Conservation (phyloP, 169 alveolate genomes). For the Plasmodium fragile region DNA sequence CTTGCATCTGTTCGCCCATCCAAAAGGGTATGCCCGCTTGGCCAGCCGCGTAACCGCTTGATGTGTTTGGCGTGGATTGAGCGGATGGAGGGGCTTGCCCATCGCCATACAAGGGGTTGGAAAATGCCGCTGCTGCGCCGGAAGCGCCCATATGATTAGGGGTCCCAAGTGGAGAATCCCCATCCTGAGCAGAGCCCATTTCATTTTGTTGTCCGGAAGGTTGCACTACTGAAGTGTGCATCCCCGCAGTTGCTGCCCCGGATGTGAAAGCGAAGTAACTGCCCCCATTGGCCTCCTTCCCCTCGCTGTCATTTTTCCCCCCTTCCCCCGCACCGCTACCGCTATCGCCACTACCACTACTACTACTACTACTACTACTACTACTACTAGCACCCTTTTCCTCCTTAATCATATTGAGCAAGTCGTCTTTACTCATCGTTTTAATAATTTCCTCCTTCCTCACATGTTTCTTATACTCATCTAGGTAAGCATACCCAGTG, state of each 20-base stretch:
- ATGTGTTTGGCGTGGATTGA: neutral
- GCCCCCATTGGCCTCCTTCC: neutral
- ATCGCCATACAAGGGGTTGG: neutral
- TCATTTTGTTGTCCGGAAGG: neutral
- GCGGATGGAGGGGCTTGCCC: neutral
- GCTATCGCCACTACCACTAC: too few relatives aligned
- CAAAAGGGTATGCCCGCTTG: neutral
- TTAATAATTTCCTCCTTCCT: slow-evolving; percentile 31
- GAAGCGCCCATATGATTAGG: neutral
- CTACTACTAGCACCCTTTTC: too few relatives aligned
- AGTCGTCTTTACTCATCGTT: slow-evolving; percentile 21
- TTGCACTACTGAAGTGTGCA: neutral
- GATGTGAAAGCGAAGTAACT: neutral
- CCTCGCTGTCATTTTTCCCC: neutral
- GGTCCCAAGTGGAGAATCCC: neutral
- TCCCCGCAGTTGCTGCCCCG: neutral
- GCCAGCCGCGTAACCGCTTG: neutral
- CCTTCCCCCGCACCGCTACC: neutral
- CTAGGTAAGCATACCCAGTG: slow-evolving; percentile 83
- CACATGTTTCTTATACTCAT: slow-evolving; percentile 75
- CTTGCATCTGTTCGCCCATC: neutral
- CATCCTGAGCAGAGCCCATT: neutral
- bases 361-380: too few relatives aligned
- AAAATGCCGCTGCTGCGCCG: neutral
- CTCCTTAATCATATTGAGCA: slow-evolving; percentile 2